These are phyloP conservation scores for Erucastrum elatum DNA, from an alignment of 345 rosid species.

Conservation along the genomic window DNA sequence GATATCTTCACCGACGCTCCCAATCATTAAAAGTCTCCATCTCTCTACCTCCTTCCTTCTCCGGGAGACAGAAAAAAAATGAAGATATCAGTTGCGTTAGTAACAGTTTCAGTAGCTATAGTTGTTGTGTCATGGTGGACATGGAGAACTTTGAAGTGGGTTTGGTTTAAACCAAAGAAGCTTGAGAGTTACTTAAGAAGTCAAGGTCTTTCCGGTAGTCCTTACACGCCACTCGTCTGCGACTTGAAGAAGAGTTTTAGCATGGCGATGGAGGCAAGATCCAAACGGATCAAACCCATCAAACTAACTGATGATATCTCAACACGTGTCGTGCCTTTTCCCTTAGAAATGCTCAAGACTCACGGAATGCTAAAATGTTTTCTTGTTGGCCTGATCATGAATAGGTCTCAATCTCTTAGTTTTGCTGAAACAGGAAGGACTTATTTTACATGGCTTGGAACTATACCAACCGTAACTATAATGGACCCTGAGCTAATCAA, in stretches of 20 bases:
- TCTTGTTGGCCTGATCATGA: neutral
- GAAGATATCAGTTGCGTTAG: neutral
- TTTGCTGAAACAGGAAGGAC: neutral
- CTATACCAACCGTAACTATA: neutral
- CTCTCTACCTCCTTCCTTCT: neutral
- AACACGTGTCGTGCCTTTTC: constrained; percentile 30
- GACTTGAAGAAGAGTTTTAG: constrained; percentile 14
- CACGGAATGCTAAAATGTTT: constrained; percentile 19
- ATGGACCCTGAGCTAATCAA: neutral
- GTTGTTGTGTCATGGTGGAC: constrained; percentile 10
- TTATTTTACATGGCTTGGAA: neutral
- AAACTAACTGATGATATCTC: constrained; percentile 30
- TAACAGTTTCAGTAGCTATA: constrained; percentile 1
- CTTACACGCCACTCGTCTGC: constrained; percentile 39
- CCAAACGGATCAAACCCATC: constrained; percentile 30
- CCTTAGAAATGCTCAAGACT: constrained; percentile 26
- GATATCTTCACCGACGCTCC: neutral
- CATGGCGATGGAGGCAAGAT: constrained; percentile 26
- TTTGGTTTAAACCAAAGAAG: constrained; percentile 41
- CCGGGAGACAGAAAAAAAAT: neutral
- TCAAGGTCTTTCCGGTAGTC: constrained; percentile 37
- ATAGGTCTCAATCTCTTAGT: neutral
- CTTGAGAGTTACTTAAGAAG: constrained; percentile 34
- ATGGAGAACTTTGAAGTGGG: constrained; percentile 34
- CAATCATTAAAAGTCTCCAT: neutral